Conservation (phyloP, 2,329 filamentous ascomycete species). For the Fusarium albidum region DNA sequence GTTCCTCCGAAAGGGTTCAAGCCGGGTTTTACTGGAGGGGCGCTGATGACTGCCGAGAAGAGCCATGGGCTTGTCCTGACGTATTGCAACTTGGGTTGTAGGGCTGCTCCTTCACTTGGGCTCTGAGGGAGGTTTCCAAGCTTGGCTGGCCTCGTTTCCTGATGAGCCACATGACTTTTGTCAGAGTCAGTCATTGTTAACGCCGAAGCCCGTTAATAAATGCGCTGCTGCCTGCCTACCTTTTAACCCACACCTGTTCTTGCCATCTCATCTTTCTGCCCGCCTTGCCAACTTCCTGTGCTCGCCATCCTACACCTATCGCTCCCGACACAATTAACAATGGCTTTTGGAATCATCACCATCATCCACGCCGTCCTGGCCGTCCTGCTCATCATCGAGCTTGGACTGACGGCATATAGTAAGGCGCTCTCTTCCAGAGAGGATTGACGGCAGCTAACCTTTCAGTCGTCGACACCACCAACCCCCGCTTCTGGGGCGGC, state of each 20-base stretch:
- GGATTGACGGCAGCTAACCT: too few species aligned
- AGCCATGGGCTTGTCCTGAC: slow-evolving; percentile 24
- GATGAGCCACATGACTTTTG: slow-evolving; percentile 23
- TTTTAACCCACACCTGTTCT: not conserved
- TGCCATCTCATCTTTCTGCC: not conserved
- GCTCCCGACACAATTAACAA: slow-evolving; percentile 40
- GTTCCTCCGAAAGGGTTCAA: slow-evolving; percentile 29
- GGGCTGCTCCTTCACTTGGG: not conserved
- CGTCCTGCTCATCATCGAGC: slow-evolving; percentile 75
- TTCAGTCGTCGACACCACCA: slow-evolving; percentile 48
- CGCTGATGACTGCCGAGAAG: slow-evolving; percentile 24
- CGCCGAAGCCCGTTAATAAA: slow-evolving; percentile 23
- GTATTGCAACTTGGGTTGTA: slow-evolving; percentile 8
- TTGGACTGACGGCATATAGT: slow-evolving; percentile 80
- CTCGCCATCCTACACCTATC: not conserved
- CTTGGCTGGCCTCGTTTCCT: slow-evolving; percentile 24
- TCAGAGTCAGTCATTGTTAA: slow-evolving; percentile 30
- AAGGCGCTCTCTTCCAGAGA: slow-evolving; percentile 33
- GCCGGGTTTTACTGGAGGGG: slow-evolving; percentile 3
- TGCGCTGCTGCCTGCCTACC: slow-evolving; percentile 23
- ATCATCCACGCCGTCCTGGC: slow-evolving; percentile 73
- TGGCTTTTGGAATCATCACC: slow-evolving; percentile 64
- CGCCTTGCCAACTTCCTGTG: not conserved
- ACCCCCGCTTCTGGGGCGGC: slow-evolving; percentile 33
- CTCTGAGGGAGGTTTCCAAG: not conserved